Base-by-base conservation (phyloP, 1,139 yeast species). In the Suhomyces wounanorum region DNA sequence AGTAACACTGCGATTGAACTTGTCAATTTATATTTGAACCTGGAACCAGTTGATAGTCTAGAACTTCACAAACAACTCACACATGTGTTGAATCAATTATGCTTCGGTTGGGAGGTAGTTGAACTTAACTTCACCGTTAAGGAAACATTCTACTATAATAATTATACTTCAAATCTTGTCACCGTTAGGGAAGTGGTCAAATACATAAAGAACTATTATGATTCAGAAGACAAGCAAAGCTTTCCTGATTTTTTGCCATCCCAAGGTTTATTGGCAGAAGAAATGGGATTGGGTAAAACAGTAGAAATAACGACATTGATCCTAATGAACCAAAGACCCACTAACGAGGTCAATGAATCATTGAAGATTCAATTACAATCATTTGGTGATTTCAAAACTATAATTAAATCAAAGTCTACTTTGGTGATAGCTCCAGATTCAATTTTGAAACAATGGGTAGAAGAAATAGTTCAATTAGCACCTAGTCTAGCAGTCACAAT, bases 271-370 rank as follows among this genome's bases (percentile, higher is more conserved):
- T 66, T 92, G 38, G 87, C 95, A 1, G 98, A 92, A 63, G 98
- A 94, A 67, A 94, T 94, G 99, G 98, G 99, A 0, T 76, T 94
- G 5, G 99, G 99, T 0, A 94, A 94, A 64, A 92, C 98, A 0
- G 85, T 94, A 2, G 99, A 94, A 64, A 73, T 90, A 8, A 75
- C 90, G 1, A 76, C 96, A 0, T 68, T 91, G 35, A 69, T 86
- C 0, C 63, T 85, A 3, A 62, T 85, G 49, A 87, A 92, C 63
- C 83, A 74, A 25, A 66, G 89, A 17, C 78, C 79, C 0, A 46
- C 55, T 0, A 64, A 61, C 14, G 87, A 85, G 55, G 57, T 69
- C 10, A 78, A 77, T 49, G 74, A 77, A 35, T 64, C 68, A 4
- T 54, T 72, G 1, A 72, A 64, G 52, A 75, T 64, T 45, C 75